phyloP scores from a whole-genome alignment of 768 basidiomycete species.

The Pluteus cervinus region DNA sequence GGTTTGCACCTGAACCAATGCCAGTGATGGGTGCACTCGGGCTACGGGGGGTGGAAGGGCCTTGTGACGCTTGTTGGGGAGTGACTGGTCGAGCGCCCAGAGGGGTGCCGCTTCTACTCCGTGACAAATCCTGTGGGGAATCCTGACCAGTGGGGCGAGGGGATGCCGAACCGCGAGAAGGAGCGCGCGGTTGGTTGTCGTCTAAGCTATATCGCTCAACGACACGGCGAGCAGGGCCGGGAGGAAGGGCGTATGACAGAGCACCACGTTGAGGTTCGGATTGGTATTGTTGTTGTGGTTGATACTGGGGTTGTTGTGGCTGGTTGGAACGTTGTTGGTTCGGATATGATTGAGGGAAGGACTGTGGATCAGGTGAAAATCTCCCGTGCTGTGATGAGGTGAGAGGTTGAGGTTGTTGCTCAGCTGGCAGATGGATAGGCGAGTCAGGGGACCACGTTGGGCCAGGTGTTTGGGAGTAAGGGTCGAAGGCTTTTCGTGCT shows the following conservation, averaged over 20 bases:
- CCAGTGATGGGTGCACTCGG: constrained; percentile 28
- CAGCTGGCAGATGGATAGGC: constrained; percentile 1
- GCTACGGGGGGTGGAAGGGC: constrained; percentile 40
- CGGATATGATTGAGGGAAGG: constrained; percentile 10
- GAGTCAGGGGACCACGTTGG: constrained; percentile 6
- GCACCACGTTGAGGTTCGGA: constrained; percentile 32
- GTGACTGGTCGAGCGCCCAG: constrained; percentile 14
- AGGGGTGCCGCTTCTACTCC: constrained; percentile 14
- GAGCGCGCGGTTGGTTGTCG: constrained; percentile 29
- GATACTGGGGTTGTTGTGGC: constrained; percentile 5
- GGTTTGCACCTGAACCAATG: constrained; percentile 20
- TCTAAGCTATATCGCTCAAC: constrained; percentile 50
- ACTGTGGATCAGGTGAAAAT: no score
- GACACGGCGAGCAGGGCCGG: constrained; percentile 37
- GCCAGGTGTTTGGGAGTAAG: constrained; percentile 6
- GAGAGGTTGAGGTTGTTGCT: constrained; percentile 3
- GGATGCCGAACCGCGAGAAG: constrained; percentile 29
- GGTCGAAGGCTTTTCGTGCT: constrained; percentile 16
- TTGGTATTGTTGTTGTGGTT: constrained; percentile 22
- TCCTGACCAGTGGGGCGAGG: constrained; percentile 22
- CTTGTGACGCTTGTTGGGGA: constrained; percentile 20
- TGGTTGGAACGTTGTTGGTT: constrained; percentile 10
- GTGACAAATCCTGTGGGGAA: constrained; percentile 23
- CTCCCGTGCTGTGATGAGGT: constrained; percentile 3
- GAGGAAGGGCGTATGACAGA: constrained; percentile 40